A percentile compares a stretch with the other conserved stretches of the same genome.
These are phyloP conservation scores for Trichoderma parareesei DNA, from an alignment of 495 filamentous ascomycete species.

Conservation along the genomic window DNA sequence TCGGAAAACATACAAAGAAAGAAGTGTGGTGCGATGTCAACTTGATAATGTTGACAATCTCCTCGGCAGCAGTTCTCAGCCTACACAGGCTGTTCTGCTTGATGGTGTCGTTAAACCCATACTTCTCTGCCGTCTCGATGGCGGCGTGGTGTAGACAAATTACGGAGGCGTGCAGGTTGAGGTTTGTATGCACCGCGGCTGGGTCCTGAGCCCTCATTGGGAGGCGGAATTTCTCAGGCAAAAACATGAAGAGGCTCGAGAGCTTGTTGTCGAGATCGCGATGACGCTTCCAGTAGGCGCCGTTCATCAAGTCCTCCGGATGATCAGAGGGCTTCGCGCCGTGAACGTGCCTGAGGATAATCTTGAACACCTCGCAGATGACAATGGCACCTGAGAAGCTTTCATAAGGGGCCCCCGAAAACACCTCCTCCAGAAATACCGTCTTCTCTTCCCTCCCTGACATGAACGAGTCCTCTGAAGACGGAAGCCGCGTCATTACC, in stretches of 20 bases:
- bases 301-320: constrained; percentile 31
- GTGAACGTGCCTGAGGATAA: constrained; percentile 35
- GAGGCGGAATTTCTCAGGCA: constrained; percentile 34
- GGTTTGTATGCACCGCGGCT: constrained; percentile 33
- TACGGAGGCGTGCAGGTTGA: constrained; percentile 36
- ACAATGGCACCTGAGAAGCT: constrained; percentile 32
- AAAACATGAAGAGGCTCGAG: constrained; percentile 38
- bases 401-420: constrained; percentile 30
- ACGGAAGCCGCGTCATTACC: constrained; percentile 38
- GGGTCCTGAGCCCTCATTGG: constrained; percentile 29
- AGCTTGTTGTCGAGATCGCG: constrained; percentile 38
- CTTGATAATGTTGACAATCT: constrained; percentile 37
- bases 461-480: constrained; percentile 34
- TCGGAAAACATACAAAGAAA: constrained; percentile 18
- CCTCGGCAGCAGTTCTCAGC: constrained; percentile 29
- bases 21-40: constrained; percentile 24
- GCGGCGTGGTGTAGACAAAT: constrained; percentile 38
- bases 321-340: constrained; percentile 29
- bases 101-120: constrained; percentile 24
- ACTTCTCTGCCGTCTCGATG: constrained; percentile 31
- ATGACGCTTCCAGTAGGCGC: constrained; percentile 38
- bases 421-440: constrained; percentile 26
- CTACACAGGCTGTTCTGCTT: constrained; percentile 26
- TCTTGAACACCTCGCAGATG: constrained; percentile 32
- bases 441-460: constrained; percentile 27